phyloP scores from a whole-genome alignment of 257 asterid genomes.

The Verbascum thapsus region DNA sequence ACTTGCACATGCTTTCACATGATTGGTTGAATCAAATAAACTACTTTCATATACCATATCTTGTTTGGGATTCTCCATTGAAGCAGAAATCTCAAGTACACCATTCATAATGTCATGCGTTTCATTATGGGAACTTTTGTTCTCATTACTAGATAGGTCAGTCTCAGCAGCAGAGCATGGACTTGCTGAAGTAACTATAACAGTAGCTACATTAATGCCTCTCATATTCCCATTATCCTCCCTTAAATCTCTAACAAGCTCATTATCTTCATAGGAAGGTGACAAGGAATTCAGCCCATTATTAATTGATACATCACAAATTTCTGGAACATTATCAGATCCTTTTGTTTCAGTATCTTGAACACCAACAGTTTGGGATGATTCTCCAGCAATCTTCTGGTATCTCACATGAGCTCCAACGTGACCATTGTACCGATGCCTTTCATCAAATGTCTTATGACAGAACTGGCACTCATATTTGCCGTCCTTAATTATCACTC shows the following conservation, averaged over 20 bases:
- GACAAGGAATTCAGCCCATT: slow-evolving; percentile 25
- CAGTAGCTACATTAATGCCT: slow-evolving; percentile 35
- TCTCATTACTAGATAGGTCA: slow-evolving; percentile 25
- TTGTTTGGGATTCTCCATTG: slow-evolving; percentile 35
- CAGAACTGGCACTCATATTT: slow-evolving; percentile 73
- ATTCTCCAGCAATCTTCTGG: slow-evolving; percentile 52
- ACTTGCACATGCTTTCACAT: slow-evolving; percentile 36
- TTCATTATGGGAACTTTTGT: slow-evolving; percentile 32
- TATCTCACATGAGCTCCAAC: slow-evolving; percentile 64
- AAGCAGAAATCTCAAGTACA: slow-evolving; percentile 33
- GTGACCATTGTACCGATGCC: slow-evolving; percentile 73
- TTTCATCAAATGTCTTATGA: slow-evolving; percentile 61
- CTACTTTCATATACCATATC: slow-evolving; percentile 35
- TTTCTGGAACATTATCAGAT: slow-evolving; percentile 30
- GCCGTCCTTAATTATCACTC: slow-evolving; percentile 66
- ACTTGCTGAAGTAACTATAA: slow-evolving; percentile 27
- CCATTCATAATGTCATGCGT: slow-evolving; percentile 23
- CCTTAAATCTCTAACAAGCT: slow-evolving; percentile 35
- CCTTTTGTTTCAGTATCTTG: slow-evolving; percentile 34
- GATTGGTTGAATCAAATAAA: slow-evolving; percentile 37
- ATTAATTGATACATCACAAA: slow-evolving; percentile 26
- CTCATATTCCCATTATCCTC: slow-evolving; percentile 26
- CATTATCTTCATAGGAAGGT: slow-evolving; percentile 27
- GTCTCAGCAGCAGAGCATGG: slow-evolving; percentile 32
- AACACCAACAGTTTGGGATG: slow-evolving; percentile 33